Evolutionary conservation across 352 stramenopile genomes (phyloP), one percentile per base, ranked within the genome.

Genomic region (Blastocystis sp.): DNA sequence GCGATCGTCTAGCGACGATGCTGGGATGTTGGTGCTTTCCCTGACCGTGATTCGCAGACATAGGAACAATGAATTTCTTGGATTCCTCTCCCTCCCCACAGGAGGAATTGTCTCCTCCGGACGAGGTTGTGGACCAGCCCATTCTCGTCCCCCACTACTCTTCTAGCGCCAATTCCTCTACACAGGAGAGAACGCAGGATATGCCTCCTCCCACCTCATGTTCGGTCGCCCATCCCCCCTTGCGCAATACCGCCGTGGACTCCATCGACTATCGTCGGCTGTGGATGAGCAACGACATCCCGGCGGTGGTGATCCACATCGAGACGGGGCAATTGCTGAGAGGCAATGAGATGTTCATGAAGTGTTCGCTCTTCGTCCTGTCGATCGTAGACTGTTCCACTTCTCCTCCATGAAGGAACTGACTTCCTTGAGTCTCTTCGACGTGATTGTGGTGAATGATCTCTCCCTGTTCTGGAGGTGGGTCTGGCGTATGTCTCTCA

Each of bases 231-330:
- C 19, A 14, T 77, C 66, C n/a, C n/a, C 66, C 45, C 34, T 23
- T 23, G 43, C 21, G n/a, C 48, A 23, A 17, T 34, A 28, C 52
- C 3, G 41, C 17, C 45, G 17, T 60, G 4, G 66, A 53, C 17
- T n/a, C 38, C n/a, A 19, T 77, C 3, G 41, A 77, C 19, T 77
- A 77, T 56, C 4, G 34, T n/a, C 38, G 41, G 11, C n/a, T 77
- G 41, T 77, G 66, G 66, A 77, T 77, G 66, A 77, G 34, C n/a
- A 77, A 60, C 38, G 60, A 77, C 66, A 60, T 77, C 19, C 38
- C 66, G 4, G 60, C 66, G n/a, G 66, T 77, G 38, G 38, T 77
- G 38, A 43, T 23, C 2, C 34, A 77, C 41, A 53, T 77, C 23
- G 38, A 53, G 66, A 77, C 38, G n/a, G 66, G 38, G 38, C 66